Evolutionary conservation across 2,329 filamentous ascomycete genomes (phyloP).

Genomic region (Juglanconis juglandina): DNA sequence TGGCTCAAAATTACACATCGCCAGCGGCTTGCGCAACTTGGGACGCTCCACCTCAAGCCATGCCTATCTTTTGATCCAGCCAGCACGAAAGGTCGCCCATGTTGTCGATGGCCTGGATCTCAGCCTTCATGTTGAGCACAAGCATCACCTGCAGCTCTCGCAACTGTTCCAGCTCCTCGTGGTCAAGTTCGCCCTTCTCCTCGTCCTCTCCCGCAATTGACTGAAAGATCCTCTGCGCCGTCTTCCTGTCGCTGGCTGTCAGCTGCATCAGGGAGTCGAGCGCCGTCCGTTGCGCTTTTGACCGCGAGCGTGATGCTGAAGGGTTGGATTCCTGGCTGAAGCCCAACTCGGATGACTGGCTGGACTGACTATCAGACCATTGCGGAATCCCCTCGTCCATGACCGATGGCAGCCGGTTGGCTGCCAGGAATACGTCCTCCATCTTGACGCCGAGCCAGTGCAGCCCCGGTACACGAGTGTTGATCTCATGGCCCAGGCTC

Average conservation of each 20-base stretch:
- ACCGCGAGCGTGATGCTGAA: neutral
- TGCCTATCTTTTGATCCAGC: slow-evolving; percentile 42
- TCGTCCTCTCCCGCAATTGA: slow-evolving; percentile 30
- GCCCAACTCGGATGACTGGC: slow-evolving; percentile 13
- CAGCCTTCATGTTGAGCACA: slow-evolving; percentile 69
- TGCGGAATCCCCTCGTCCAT: neutral
- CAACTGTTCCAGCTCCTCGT: slow-evolving; percentile 37
- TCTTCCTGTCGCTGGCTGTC: slow-evolving; percentile 53
- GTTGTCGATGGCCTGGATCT: slow-evolving; percentile 69
- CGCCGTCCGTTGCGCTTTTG: neutral
- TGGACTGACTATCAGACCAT: slow-evolving; percentile 5
- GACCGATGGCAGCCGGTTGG: neutral
- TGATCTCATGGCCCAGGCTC: slow-evolving; percentile 56
- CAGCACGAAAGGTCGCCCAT: slow-evolving; percentile 47
- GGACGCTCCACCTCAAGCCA: neutral
- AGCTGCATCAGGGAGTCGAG: slow-evolving; percentile 36
- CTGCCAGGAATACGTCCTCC: slow-evolving; percentile 34
- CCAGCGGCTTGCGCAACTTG: neutral
- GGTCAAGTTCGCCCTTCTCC: slow-evolving; percentile 21
- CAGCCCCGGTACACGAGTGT: slow-evolving; percentile 47
- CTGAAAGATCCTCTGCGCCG: slow-evolving; percentile 52
- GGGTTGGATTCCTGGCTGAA: slow-evolving; percentile 18
- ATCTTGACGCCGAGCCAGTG: slow-evolving; percentile 63
- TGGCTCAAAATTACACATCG: neutral
- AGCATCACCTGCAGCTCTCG: slow-evolving; percentile 70